Evolutionary conservation across 2,329 filamentous ascomycete species (phyloP).

Genomic region (Verticillium tricorpus): DNA sequence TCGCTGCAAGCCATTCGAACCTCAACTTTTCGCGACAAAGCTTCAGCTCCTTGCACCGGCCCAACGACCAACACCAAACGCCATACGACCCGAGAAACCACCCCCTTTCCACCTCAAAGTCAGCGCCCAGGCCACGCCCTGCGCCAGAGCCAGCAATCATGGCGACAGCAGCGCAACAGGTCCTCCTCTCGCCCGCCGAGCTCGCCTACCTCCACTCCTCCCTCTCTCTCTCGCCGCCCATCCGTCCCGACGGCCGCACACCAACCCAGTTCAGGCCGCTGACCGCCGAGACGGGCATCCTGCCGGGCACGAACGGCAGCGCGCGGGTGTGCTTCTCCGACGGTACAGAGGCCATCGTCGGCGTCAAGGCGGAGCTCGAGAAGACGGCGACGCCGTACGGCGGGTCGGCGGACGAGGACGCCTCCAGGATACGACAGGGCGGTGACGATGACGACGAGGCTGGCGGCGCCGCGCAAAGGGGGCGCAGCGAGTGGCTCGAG

Average conservation of each 20-base stretch:
- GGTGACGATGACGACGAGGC: conserved; percentile 20
- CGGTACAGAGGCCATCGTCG: conserved; percentile 92
- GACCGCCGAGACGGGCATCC: conserved; percentile 82
- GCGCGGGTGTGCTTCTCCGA: conserved; percentile 92
- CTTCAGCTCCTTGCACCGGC: not conserved
- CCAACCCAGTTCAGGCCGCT: conserved; percentile 87
- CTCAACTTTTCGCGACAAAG: not conserved
- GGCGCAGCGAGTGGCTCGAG: conserved; percentile 73
- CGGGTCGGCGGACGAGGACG: conserved; percentile 17
- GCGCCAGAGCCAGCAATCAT: conserved; percentile 32
- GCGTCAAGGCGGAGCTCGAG: conserved; percentile 92
- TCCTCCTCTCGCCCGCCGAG: conserved; percentile 88
- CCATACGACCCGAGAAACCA: not conserved
- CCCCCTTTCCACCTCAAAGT: not conserved
- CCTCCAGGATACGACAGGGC: not conserved
- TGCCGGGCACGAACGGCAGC: conserved; percentile 86
- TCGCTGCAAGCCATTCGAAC: not conserved
- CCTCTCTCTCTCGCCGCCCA: conserved; percentile 73
- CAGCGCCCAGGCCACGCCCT: not conserved
- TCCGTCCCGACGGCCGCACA: conserved; percentile 82
- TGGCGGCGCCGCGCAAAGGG: conserved; percentile 34
- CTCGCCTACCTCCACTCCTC: conserved; percentile 92
- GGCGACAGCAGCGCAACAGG: conserved; percentile 57
- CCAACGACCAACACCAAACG: not conserved
- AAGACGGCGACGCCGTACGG: conserved; percentile 43